These are phyloP conservation scores for Trichoderma citrinoviride DNA, from an alignment of 2,329 filamentous ascomycete species.

Conservation along the genomic window DNA sequence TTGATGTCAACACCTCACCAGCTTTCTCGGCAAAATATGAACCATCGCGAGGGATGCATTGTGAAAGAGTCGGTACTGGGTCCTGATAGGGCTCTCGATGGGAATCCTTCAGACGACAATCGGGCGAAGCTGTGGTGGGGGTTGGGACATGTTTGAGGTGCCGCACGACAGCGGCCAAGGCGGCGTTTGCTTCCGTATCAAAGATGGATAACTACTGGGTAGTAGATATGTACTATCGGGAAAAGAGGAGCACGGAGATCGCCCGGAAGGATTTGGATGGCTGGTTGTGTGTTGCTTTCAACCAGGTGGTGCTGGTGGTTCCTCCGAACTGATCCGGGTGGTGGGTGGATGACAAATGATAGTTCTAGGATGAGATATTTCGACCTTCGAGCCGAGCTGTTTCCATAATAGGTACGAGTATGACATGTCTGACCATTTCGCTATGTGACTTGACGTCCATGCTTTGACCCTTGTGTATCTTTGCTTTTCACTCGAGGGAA, in stretches of 20 bases:
- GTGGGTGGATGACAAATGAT: constrained; percentile 2
- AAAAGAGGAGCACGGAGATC: background rate
- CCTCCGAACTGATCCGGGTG: constrained; percentile 1
- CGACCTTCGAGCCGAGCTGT: background rate
- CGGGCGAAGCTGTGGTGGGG: constrained; percentile 7
- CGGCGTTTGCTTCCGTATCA: background rate
- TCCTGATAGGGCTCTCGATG: background rate
- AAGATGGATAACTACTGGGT: background rate
- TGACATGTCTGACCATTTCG: too few relatives aligned
- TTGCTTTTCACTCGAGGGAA: too few relatives aligned
- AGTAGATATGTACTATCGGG: background rate
- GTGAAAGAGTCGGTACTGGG: background rate
- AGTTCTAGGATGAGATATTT: background rate
- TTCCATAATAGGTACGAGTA: too few relatives aligned
- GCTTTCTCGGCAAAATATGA: too few relatives aligned
- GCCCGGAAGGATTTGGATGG: background rate
- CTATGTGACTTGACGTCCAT: too few relatives aligned
- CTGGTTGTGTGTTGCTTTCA: background rate
- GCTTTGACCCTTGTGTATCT: too few relatives aligned
- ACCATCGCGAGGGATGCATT: background rate
- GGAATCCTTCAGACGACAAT: background rate
- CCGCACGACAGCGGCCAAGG: constrained; percentile 8
- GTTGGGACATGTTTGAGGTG: background rate
- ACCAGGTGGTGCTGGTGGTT: background rate
- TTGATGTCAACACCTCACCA: too few relatives aligned